Evolutionary conservation across 2,329 filamentous ascomycete genomes (phyloP), one percentile per base, ranked within the genome.

Genomic region (Pseudocercospora fijiensis): DNA sequence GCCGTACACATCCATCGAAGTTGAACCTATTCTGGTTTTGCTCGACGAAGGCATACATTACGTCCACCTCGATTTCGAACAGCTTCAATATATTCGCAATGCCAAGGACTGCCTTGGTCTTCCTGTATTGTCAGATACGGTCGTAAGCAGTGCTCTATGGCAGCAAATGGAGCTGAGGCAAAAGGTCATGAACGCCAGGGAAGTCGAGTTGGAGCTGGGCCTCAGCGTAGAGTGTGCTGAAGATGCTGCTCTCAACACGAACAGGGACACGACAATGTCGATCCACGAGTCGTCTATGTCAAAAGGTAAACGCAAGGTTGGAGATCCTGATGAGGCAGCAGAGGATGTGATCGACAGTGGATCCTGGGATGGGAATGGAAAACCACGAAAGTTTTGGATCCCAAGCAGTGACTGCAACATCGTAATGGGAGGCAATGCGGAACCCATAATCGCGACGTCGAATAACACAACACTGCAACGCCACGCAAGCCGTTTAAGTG

Each of bases 1-100:
- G 5, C 74, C 84, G 3, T 86, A 86, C 71, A 84, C 82, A 0
- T 77, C 81, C 49, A 78, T 81, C 0, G 84, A 86, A 47, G 78
- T 86, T 49, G 83, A 84, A 67, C 83, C 83, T 9, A 74, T 86
- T 4, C 74, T 85, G 7, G 83, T 85, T 0, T 74, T 86, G 1
- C 74, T 86, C 3, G 84, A 86, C 62, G 82, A 85, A 73, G 84
- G 84, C 0, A 85, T 86, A 8, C 84, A 86, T 69, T 86, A 86
- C 73, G 78, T 85, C 2, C 84, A 86, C 70, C 79, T 86, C 68
- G 81, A 83, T 37, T 86, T 85, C 64, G 84, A 86, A 67, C 83
- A 85, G 64, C 73, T 86, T 8, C 83, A 86, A 65, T 82, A 80
- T 67, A 85, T 86, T 60, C 78, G 80, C 10, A 75, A 72, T 57